Evolutionary conservation across 805 yeast species (phyloP), one percentile per base, ranked within the genome.

Genomic region (Metschnikowia anglica): DNA sequence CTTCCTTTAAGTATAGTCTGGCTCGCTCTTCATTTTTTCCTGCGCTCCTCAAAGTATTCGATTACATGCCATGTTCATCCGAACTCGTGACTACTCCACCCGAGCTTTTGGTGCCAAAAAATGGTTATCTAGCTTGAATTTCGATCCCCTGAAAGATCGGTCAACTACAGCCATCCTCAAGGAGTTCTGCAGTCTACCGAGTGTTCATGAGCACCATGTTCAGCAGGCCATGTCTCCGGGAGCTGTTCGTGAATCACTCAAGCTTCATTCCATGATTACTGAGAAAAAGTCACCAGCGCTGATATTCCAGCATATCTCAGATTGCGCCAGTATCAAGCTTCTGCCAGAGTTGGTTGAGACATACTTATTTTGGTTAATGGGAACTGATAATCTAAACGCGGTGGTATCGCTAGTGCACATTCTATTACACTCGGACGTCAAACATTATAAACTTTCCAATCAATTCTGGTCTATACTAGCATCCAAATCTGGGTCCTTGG

Each of bases 401-500:
- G 60, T 56, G 7, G 52, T 62, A 1, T 48, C 63, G 5, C 36
- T 67, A 24, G 50, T 62, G 5, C 70, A 66, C 43, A 35, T 58
- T 12, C 38, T 64, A n/a, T 43, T 54, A 11, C 46, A 42, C 15
- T 39, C 49, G 3, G 43, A 49, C 4, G 25, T 26, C 2, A 23
- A 33, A 7, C 36, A 46, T 10, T 55, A 58, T 36, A 39, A 24
- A 10, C 44, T 66, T 19, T 58, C 68, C 17, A 59, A 63, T 45
- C 67, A 69, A 43, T 26, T 63, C 19, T 70, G 74, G 74, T 57
- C 69, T 2, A 34, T 45, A 2, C 61, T 58, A 27, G 33, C 63
- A 0, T 46, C 61, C 8, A 37, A 59, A 21, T 62, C 62, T 0
- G 51, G 62, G 27, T 58, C 58, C 11, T 26, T 17, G 12, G 45